Percentiles rank a stretch among this genome's conserved stretches.
phyloP scores from a whole-genome alignment of 1,284 basidiomycete genomes.

The Sphaerobolus stellatus region DNA sequence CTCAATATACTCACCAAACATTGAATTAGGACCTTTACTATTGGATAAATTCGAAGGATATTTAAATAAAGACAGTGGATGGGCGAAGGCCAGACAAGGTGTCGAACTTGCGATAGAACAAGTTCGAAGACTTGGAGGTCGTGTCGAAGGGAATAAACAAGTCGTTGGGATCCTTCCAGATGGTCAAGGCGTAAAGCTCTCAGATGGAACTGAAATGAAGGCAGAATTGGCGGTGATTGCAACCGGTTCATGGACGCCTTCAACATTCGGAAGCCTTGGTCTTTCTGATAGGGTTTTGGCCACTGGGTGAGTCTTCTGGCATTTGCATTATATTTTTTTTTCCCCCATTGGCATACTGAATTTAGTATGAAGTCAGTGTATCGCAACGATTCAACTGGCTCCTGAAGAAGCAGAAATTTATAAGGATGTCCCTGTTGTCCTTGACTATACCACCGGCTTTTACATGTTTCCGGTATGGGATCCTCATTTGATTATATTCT shows the following conservation, averaged over 20 bases:
- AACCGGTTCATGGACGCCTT: conserved; percentile 82
- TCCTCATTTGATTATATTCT: not conserved
- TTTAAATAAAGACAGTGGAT: conserved; percentile 78
- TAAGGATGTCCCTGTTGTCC: conserved; percentile 63
- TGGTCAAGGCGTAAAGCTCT: conserved; percentile 56
- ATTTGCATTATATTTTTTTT: not conserved
- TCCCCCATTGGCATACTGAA: not conserved
- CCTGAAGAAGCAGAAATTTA: conserved; percentile 67
- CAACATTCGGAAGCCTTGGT: conserved; percentile 63
- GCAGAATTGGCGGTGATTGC: conserved; percentile 66
- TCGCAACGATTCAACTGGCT: conserved; percentile 74
- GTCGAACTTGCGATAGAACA: conserved; percentile 56
- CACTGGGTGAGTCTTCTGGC: conserved; percentile 55
- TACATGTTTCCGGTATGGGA: conserved; percentile 73
- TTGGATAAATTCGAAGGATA: conserved; percentile 45
- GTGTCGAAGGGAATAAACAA: conserved; percentile 55
- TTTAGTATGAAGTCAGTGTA: conserved; percentile 57
- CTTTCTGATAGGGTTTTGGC: conserved; percentile 56
- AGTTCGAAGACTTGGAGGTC: conserved; percentile 61
- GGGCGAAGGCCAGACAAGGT: conserved; percentile 79
- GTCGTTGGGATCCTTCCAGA: conserved; percentile 46
- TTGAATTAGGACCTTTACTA: conserved; percentile 24
- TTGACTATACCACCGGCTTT: conserved; percentile 68
- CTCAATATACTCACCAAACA: conserved; percentile 43
- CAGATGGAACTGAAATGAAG: conserved; percentile 54